Conservation (phyloP, 495 filamentous ascomycete species). For the Trichoderma erinaceum region DNA sequence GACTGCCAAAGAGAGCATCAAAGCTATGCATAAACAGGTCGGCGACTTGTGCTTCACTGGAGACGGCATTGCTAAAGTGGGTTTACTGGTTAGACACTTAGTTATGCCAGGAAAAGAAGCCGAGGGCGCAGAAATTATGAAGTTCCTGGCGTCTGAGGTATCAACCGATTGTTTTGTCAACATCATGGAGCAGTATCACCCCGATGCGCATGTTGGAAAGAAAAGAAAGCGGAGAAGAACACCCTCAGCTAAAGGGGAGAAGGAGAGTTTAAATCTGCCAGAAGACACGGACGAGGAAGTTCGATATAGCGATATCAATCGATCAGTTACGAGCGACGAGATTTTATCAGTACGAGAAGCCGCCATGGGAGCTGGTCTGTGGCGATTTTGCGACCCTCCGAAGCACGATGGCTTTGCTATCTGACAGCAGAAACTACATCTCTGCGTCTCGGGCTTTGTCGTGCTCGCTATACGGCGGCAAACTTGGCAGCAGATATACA, state of each 20-base stretch:
- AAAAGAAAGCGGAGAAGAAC: conserved; percentile 32
- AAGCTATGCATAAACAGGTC: conserved; percentile 69
- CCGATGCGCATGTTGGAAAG: conserved; percentile 70
- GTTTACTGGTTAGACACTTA: conserved; percentile 64
- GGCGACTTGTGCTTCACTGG: conserved; percentile 69
- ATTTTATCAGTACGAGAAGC: conserved; percentile 53
- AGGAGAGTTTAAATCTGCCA: background rate
- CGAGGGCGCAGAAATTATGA: conserved; percentile 62
- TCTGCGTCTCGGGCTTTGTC: background rate
- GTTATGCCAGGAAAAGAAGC: conserved; percentile 71
- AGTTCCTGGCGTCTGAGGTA: conserved; percentile 60
- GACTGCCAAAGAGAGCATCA: conserved; percentile 63
- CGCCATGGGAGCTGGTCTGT: conserved; percentile 62
- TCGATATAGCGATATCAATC: conserved; percentile 70
- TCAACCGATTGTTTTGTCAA: conserved; percentile 64
- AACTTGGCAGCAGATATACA: background rate
- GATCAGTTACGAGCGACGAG: conserved; percentile 58
- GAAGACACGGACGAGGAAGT: conserved; percentile 28
- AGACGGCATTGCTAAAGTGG: conserved; percentile 69
- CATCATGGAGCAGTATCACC: conserved; percentile 75
- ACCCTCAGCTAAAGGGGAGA: conserved; percentile 12
- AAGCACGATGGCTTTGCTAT: conserved; percentile 66
- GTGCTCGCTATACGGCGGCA: background rate
- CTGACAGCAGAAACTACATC: conserved; percentile 28
- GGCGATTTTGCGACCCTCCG: conserved; percentile 67